Base-by-base conservation (phyloP, 208 protist genomes). In the Leishmania mexicana region DNA sequence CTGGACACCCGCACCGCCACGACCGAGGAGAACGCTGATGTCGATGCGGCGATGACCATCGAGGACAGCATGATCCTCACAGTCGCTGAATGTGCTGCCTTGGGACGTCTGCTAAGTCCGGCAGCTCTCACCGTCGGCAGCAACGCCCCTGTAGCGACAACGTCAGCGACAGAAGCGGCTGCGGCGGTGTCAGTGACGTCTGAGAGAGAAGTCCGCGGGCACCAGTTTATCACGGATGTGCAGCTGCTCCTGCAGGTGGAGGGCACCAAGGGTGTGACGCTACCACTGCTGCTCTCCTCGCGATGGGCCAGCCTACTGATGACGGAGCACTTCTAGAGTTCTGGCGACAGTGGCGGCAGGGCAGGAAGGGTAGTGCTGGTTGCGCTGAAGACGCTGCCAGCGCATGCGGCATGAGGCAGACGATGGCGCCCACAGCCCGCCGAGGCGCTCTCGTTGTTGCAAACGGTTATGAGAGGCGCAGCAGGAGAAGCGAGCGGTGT, bases 161-260 rank as follows among this genome's bases (percentile, higher is more conserved):
- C 45, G 10, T 4, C 68, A 28, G 10, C 70, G 28, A 53, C 21
- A 7, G 28, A 24, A 31, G 49, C 17, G 57, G 54, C 64, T 2
- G 38, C 54, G 70, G 42, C 35, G 7, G 83, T 62, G n/a, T 49
- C 76, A 62, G 3, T 31, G 5, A 60, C 81, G 19, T 38, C 60
- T 31, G 53, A 38, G 1, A 35, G 42, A 24, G 45, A n/a, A 54
- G 58, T 31, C 35, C 40, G 73, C 19, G 17, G 31, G 67, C 13
- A 73, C 24, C 51, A 80, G 3, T 75, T 88, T 53, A 28, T 53
- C 28, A 85, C 65, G 13, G 86, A 89, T 83, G 80, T 87, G 54
- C 90, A 83, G 67, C 83, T 97, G 78, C 85, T 97, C 35, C 74
- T 91, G 78, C 88, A 92, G 78, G 72, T 89, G 40, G 94, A 95